Conservation (phyloP, 225 moss, liverwort and hornwort species). For the Straminergon stramineum region DNA sequence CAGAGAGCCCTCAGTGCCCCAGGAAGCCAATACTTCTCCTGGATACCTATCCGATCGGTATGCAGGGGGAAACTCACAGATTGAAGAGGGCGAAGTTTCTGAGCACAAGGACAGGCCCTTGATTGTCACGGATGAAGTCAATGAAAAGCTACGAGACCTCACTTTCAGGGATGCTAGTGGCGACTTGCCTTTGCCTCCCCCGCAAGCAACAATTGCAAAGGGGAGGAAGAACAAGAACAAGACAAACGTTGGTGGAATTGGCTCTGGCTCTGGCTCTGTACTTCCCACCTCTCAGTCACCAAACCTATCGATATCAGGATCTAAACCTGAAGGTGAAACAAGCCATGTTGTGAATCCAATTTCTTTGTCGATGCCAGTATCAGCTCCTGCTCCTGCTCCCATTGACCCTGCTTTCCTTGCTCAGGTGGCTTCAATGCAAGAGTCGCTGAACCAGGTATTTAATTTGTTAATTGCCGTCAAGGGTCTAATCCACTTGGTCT, state of each 20-base stretch:
- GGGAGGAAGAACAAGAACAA: constrained; percentile 98
- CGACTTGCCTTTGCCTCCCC: constrained; percentile 36
- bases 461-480: background rate
- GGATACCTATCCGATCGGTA: constrained; percentile 20
- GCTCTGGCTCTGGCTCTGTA: constrained; percentile 18
- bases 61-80: constrained; percentile 21
- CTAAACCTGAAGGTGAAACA: constrained; percentile 54
- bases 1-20: constrained; percentile 7
- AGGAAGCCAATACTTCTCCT: constrained; percentile 10
- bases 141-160: constrained; percentile 53
- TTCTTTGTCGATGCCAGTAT: background rate
- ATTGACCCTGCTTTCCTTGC: constrained; percentile 56
- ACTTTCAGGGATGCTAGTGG: constrained; percentile 35
- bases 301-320: constrained; percentile 14
- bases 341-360: constrained; percentile 30
- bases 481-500: background rate
- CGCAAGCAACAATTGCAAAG: constrained; percentile 64
- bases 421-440: constrained; percentile 90
- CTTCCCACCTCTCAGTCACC: constrained; percentile 13
- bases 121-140: constrained; percentile 36
- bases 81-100: constrained; percentile 51
- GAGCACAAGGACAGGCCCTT: constrained; percentile 58
- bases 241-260: constrained; percentile 33
- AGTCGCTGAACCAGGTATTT: constrained; percentile 83
- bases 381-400: constrained; percentile 20